These are phyloP conservation scores for Rhynchosporium secalis DNA, from an alignment of 2,329 filamentous ascomycete genomes.

Conservation along the genomic window DNA sequence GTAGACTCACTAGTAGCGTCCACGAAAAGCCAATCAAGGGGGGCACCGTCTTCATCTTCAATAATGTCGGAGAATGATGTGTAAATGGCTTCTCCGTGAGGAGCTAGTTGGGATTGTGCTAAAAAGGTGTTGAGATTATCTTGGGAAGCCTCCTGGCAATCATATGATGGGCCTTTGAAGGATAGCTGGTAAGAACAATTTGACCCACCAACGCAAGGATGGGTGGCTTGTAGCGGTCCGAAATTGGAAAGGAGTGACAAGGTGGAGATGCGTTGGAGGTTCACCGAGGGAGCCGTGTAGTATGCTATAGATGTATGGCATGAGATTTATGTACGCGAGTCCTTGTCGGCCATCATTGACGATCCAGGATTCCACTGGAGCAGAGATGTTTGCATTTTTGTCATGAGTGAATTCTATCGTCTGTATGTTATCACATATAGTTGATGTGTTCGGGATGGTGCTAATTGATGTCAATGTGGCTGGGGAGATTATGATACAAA, in stretches of 20 bases:
- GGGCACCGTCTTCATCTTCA: background rate
- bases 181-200: background rate
- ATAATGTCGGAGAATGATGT: background rate
- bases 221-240: background rate
- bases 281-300: background rate
- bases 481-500: background rate
- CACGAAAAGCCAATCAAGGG: background rate
- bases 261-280: background rate
- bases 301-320: background rate
- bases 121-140: background rate
- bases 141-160: background rate
- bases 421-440: background rate
- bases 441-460: background rate
- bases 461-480: background rate
- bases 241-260: background rate
- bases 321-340: background rate
- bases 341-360: background rate
- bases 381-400: background rate
- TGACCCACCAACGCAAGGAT: background rate
- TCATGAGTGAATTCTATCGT: background rate
- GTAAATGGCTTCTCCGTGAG: background rate
- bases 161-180: background rate
- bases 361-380: background rate
- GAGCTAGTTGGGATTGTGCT: background rate
- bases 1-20: background rate